A percentile compares a stretch with the other conserved stretches of the same genome.
Evolutionary conservation across 2,329 filamentous ascomycete genomes (phyloP).

Genomic region (Penicillium vulpinum): DNA sequence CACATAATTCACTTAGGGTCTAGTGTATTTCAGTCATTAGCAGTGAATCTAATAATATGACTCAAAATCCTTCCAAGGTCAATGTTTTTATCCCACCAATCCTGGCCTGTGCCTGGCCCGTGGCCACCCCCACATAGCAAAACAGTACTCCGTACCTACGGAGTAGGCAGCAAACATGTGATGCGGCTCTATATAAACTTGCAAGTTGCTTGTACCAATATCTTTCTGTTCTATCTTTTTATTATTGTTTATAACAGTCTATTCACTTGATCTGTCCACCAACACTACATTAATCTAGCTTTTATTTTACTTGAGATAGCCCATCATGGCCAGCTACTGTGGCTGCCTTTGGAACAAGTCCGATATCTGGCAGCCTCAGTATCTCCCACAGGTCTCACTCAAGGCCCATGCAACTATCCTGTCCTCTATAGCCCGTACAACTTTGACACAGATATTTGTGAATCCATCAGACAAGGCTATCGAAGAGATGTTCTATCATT

Average conservation of each 20-base stretch:
- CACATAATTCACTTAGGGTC: too few relatives aligned
- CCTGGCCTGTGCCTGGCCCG: too few relatives aligned
- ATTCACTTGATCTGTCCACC: background rate
- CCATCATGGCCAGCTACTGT: background rate
- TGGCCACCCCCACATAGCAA: too few relatives aligned
- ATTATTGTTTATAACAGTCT: background rate
- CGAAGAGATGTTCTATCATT: slow-evolving; percentile 62
- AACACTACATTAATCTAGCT: background rate
- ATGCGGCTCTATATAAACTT: background rate
- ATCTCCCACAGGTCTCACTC: slow-evolving; percentile 61
- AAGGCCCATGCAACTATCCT: slow-evolving; percentile 63
- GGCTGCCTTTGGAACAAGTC: background rate
- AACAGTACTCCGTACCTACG: too few relatives aligned
- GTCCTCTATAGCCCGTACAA: slow-evolving; percentile 54
- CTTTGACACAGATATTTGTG: slow-evolving; percentile 60
- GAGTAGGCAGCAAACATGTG: too few relatives aligned
- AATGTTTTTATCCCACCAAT: too few relatives aligned
- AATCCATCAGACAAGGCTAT: slow-evolving; percentile 55
- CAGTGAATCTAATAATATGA: too few relatives aligned
- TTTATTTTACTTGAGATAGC: background rate
- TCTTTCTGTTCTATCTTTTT: too few relatives aligned
- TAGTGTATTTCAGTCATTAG: too few relatives aligned
- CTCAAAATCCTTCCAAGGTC: too few relatives aligned
- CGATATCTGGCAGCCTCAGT: slow-evolving; percentile 23
- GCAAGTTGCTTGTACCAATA: background rate